Base-by-base conservation (phyloP, 805 yeast genomes). In the Starmera dryadoides region DNA sequence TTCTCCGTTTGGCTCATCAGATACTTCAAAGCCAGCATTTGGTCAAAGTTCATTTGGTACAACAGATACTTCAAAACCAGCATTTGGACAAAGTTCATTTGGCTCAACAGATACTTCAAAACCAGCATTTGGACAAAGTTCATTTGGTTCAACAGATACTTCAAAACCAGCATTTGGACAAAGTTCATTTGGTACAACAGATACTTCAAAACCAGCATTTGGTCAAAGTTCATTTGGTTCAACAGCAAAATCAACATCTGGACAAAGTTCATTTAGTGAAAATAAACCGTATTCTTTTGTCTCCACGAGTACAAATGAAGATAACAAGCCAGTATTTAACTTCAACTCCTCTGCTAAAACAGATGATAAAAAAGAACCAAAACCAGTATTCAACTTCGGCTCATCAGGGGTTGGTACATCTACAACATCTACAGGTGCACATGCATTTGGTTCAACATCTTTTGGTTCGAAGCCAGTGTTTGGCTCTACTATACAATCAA, bases 101-200 rank as follows among this genome's bases (percentile, higher is more conserved):
- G 23, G 37, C 14, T 33, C 36, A 22, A 23, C 29, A 21, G 23
- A 21, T 21, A 21, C 6, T 21, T 21, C 30, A n/a, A 21, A 21
- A 9, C 23, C 23, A 21, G 23, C 9, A 9, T 21, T 21, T 21
- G 23, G 23, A 21, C 6, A 6, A 21, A 6, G 6, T 9, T 21
- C 51, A 19, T 45, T 46, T 41, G 55, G 49, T 9, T 38, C 43
- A 20, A 21, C 12, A 4, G 4, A 34, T 7, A 20, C 34, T 7
- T 15, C 18, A 12, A 35, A 23, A 11, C 14, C 28, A 4, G 32
- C 36, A 36, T 21, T 33, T 21, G 9, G 8, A 21, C 3, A 16
- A 9, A 28, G 34, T 32, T 21, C 30, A 22, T 34, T 35, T 34
- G 16, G 32, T 19, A 3, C 7, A 10, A 21, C 33, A 17, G 11